Percentiles rank a stretch among this genome's conserved stretches.
phyloP scores from a whole-genome alignment of 805 yeast species.

The Phaffomyces opuntiae region DNA sequence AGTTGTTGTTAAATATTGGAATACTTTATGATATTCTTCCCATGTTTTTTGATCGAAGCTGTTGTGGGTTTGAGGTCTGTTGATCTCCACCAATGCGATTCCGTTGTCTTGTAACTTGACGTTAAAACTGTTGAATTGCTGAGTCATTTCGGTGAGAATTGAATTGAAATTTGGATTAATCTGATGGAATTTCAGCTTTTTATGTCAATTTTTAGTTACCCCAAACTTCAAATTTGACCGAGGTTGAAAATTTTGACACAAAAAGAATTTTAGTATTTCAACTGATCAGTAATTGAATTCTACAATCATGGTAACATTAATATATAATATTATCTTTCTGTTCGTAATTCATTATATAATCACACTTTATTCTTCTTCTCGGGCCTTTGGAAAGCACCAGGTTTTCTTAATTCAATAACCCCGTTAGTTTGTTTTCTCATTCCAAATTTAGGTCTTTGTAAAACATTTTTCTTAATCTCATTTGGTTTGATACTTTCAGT shows the following conservation, averaged over 20 bases:
- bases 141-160: background rate
- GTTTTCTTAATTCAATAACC: conserved; percentile 22
- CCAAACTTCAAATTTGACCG: background rate
- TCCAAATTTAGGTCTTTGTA: conserved; percentile 21
- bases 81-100: conserved; percentile 41
- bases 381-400: conserved; percentile 24
- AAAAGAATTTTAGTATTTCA: conserved; percentile 11
- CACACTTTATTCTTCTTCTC: conserved; percentile 11
- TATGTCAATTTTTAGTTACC: background rate
- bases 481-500: too few relatives aligned
- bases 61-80: conserved; percentile 54
- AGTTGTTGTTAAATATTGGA: conserved; percentile 36
- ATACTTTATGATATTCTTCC: conserved; percentile 45
- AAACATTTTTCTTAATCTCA: background rate
- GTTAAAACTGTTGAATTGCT: conserved; percentile 14
- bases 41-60: conserved; percentile 52
- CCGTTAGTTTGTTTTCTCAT: conserved; percentile 11
- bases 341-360: too few relatives aligned
- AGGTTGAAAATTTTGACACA: too few relatives aligned
- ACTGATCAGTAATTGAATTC: too few relatives aligned
- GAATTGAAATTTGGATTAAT: background rate
- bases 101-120: conserved; percentile 16
- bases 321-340: too few relatives aligned
- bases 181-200: background rate
- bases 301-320: too few relatives aligned